Conservation (phyloP, 805 yeast genomes). For the Metschnikowia sp. region DNA sequence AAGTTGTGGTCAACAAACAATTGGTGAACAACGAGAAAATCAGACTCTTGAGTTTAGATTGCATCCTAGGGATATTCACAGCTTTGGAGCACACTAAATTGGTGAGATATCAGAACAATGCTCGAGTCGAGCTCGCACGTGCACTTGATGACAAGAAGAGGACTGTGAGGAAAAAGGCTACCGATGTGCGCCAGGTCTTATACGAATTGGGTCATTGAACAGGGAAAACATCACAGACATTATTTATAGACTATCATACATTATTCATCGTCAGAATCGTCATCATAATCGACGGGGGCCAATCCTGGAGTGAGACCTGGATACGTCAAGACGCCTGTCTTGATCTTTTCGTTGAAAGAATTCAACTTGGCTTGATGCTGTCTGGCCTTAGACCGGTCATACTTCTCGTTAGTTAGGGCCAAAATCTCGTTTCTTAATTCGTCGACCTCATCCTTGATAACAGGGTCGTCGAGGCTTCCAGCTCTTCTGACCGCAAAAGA, state of each 20-base stretch:
- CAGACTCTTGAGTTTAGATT: slow-evolving; percentile 53
- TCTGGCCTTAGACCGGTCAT: slow-evolving; percentile 25
- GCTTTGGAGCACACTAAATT: slow-evolving; percentile 33
- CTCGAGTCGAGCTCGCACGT: slow-evolving; percentile 46
- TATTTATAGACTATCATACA: slow-evolving; percentile 15
- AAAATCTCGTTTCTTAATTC: slow-evolving; percentile 27
- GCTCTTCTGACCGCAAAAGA: slow-evolving; percentile 27
- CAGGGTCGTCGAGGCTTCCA: slow-evolving; percentile 31
- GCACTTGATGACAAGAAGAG: slow-evolving; percentile 75
- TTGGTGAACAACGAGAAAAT: slow-evolving; percentile 45
- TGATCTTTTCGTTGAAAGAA: slow-evolving; percentile 37
- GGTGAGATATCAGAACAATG: slow-evolving; percentile 47
- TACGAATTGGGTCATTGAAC: slow-evolving; percentile 44
- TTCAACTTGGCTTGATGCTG: slow-evolving; percentile 17
- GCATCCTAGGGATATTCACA: slow-evolving; percentile 46
- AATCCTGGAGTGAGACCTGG: slow-evolving; percentile 82
- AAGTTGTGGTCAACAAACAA: slow-evolving; percentile 14
- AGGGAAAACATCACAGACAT: slow-evolving; percentile 1
- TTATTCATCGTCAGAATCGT: slow-evolving; percentile 25
- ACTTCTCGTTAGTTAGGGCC: slow-evolving; percentile 19
- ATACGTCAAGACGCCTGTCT: slow-evolving; percentile 41
- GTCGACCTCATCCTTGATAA: slow-evolving; percentile 28
- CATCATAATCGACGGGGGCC: slow-evolving; percentile 65
- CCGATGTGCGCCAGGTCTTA: slow-evolving; percentile 75
- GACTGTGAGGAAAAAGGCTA: slow-evolving; percentile 68